phyloP scores from a whole-genome alignment of 2,329 filamentous ascomycete genomes.

The Diplocarpon rosae region DNA sequence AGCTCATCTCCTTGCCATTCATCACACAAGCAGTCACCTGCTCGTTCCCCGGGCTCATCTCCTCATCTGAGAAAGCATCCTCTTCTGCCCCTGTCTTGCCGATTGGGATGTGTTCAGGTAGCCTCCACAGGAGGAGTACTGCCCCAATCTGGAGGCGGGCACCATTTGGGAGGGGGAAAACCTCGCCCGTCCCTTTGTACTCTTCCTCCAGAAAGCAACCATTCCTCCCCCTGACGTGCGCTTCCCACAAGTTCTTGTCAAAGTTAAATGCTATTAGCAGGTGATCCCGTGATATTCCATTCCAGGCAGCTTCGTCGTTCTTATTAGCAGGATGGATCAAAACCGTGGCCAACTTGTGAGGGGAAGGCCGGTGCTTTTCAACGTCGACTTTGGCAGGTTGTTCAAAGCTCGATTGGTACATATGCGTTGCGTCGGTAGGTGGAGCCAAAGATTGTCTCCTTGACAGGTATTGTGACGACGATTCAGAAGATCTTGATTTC shows the following conservation, averaged over 20 bases:
- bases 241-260: conserved; percentile 51
- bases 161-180: conserved; percentile 50
- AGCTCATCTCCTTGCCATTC: conserved; percentile 57
- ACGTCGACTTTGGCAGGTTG: conserved; percentile 1
- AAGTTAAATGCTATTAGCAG: conserved; percentile 62
- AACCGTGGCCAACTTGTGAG: conserved; percentile 1
- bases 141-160: conserved; percentile 62
- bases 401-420: neutral
- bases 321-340: conserved; percentile 42
- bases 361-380: neutral
- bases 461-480: conserved; percentile 28
- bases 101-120: conserved; percentile 47
- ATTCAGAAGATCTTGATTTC: conserved; percentile 36
- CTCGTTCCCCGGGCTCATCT: conserved; percentile 33
- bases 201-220: conserved; percentile 58
- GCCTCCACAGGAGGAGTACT: conserved; percentile 55
- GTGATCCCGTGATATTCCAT: conserved; percentile 64
- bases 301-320: conserved; percentile 41
- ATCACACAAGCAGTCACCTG: neutral
- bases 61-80: conserved; percentile 35
- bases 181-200: conserved; percentile 40
- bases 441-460: conserved; percentile 24
- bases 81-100: conserved; percentile 50
- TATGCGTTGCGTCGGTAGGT: conserved; percentile 3
- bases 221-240: conserved; percentile 46